Percentiles rank a stretch among this genome's conserved stretches.
Conservation (phyloP, 108 stramenopile species). For the Stephanodiscus triporus region DNA sequence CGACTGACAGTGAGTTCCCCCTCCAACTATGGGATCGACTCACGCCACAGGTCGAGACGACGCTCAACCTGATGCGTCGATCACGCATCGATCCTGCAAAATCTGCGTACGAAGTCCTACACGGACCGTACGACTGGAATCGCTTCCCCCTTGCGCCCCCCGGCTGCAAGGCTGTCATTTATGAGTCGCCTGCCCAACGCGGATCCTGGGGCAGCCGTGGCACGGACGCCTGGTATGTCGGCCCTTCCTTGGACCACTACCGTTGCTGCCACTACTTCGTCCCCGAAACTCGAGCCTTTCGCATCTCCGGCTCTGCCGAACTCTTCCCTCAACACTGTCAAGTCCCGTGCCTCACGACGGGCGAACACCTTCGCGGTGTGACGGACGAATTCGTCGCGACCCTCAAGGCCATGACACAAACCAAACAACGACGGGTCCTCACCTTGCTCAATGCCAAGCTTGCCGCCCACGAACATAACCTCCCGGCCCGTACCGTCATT, state of each 20-base stretch:
- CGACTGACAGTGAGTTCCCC: conserved; percentile 23
- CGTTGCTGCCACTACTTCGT: conserved; percentile 22
- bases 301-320: neutral
- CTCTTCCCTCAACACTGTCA: neutral
- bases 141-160: neutral
- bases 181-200: neutral
- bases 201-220: conserved; percentile 14
- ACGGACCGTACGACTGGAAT: conserved; percentile 18
- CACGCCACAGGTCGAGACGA: neutral
- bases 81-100: neutral
- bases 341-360: neutral
- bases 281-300: conserved; percentile 5
- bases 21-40: conserved; percentile 17
- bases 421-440: no score
- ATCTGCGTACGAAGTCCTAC: conserved; percentile 16
- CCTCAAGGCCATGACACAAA: no score
- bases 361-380: neutral
- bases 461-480: no score
- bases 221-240: conserved; percentile 29
- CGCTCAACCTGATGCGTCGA: neutral
- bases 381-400: no score
- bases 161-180: no score
- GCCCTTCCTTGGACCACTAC: conserved; percentile 23
- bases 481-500: no score
- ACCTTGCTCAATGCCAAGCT: no score